phyloP scores from a whole-genome alignment of 2,329 filamentous ascomycete species.

The Cordyceps cicadae region DNA sequence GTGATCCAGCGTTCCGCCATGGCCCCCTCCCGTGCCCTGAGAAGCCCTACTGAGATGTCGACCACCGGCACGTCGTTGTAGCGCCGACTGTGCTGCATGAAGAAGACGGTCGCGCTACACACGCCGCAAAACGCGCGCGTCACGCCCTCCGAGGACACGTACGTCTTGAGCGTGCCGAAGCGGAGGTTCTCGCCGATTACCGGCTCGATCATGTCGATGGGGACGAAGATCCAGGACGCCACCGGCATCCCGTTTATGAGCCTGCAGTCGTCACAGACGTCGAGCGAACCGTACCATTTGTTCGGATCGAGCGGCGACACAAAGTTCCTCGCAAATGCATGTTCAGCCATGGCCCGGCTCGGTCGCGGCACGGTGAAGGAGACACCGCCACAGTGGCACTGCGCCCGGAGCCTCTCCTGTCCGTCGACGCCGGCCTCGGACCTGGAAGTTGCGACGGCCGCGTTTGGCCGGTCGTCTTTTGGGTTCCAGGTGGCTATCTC shows the following conservation, averaged over 20 bases:
- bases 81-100: constrained; percentile 20
- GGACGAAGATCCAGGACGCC: constrained; percentile 35
- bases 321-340: constrained; percentile 24
- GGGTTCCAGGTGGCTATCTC: constrained; percentile 30
- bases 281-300: constrained; percentile 36
- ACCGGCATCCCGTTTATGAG: constrained; percentile 34
- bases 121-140: constrained; percentile 36
- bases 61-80: constrained; percentile 27
- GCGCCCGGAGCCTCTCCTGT: constrained; percentile 31
- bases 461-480: constrained; percentile 18
- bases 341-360: constrained; percentile 20
- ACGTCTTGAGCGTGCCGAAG: constrained; percentile 37
- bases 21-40: constrained; percentile 36
- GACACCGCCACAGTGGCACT: constrained; percentile 40
- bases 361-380: constrained; percentile 38
- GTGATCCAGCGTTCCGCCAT: constrained; percentile 38
- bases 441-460: constrained; percentile 20
- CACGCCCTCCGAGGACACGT: constrained; percentile 30
- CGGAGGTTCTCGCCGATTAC: constrained; percentile 27
- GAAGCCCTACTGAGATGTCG: constrained; percentile 35
- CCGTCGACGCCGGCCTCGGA: constrained; percentile 27
- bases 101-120: constrained; percentile 39
- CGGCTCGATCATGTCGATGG: constrained; percentile 29
- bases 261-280: constrained; percentile 37
- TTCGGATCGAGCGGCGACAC: constrained; percentile 28